Base-by-base conservation (phyloP, 768 basidiomycete genomes). In the Strobilomyces confusus region DNA sequence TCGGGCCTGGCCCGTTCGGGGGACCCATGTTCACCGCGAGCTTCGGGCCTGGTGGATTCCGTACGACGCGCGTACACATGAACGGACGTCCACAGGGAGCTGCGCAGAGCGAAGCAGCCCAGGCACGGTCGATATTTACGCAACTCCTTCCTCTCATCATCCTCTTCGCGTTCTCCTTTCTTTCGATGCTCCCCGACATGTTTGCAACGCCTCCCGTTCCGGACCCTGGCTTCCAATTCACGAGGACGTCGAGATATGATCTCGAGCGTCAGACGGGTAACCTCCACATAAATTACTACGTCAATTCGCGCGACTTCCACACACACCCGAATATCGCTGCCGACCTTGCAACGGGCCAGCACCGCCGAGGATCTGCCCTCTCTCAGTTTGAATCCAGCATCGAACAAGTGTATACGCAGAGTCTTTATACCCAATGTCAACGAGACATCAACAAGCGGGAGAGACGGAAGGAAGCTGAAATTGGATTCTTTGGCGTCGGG, bases 401-500 rank as follows among this genome's bases (percentile, higher is more conserved):
- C 23, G 95, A 98, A 62, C 77, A 79, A 49, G 72, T 75, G 48
- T 97, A 87, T 68, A 86, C 86, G 2, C 80, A 83, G 56, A 79
- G 81, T 49, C 72, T 93, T 52, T 88, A 85, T 59, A 65, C 75
- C 30, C 76, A 83, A 61, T 98, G 95, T 69, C 83, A 87, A 59
- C 75, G 77, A 7, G 86, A 83, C 40, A 54, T 82, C 45, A 85
- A 92, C 59, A 67, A 74, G 52, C 86, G 84, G 66, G 79, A 88
- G 63, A 83, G 84, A 55, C 72, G 76, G 55, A 86, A 86, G 64
- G 87, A 94, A 48, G 77, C 80, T 9, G 87, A 92, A 62, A 70
- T 89, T 36, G 95, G 95, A 5, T 69, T 97, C 56, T 94, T 98
- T 68, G 95, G 95, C 6, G 75, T 97, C 49, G 91, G 93, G 29